Conservation (phyloP, 2,329 filamentous ascomycete genomes). For the Colletotrichum agaves region DNA sequence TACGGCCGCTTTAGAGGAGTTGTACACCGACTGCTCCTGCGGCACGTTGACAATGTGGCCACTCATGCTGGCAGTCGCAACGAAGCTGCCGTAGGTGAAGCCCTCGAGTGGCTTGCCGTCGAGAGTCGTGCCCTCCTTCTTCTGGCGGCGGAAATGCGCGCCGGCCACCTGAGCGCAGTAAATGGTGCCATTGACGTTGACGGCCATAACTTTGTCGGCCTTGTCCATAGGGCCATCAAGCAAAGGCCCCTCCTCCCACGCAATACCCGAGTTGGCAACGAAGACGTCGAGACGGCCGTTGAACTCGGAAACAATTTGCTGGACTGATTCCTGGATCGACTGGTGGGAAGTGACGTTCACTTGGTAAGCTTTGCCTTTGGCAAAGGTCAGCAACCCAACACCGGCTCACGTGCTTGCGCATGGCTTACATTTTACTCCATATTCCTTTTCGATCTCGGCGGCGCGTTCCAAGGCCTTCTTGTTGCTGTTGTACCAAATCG, state of each 20-base stretch:
- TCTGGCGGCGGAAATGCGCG: conserved; percentile 75
- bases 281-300: conserved; percentile 81
- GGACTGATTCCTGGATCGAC: conserved; percentile 61
- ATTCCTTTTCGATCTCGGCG: conserved; percentile 70
- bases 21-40: conserved; percentile 79
- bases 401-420: neutral
- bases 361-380: conserved; percentile 67
- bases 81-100: conserved; percentile 75
- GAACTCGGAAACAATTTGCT: conserved; percentile 71
- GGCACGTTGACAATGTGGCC: conserved; percentile 83
- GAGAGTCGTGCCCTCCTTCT: conserved; percentile 71
- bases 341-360: conserved; percentile 68
- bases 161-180: conserved; percentile 80
- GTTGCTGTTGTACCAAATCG: conserved; percentile 79
- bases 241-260: conserved; percentile 76
- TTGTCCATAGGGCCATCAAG: conserved; percentile 72
- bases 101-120: conserved; percentile 70
- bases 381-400: conserved; percentile 13
- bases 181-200: conserved; percentile 81
- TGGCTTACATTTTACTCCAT: conserved; percentile 72
- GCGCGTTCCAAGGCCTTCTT: conserved; percentile 71
- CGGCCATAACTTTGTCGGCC: conserved; percentile 74
- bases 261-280: conserved; percentile 81
- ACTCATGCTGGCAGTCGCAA: conserved; percentile 82
- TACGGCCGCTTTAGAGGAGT: conserved; percentile 75